A percentile compares a stretch with the other conserved stretches of the same genome.
Conservation (phyloP, 768 basidiomycete genomes). For the Amylocystis lapponica region DNA sequence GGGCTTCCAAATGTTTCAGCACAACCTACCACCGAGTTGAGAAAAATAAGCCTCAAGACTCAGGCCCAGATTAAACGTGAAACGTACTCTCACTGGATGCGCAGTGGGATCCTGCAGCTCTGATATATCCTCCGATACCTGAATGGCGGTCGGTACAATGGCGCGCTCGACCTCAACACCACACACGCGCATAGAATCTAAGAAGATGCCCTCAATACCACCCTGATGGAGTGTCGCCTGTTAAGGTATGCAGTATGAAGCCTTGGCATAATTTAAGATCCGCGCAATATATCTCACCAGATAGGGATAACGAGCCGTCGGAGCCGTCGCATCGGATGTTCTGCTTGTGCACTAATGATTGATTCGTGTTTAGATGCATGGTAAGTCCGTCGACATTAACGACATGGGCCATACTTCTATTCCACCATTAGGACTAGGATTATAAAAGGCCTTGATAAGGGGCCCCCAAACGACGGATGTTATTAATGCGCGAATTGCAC, state of each 20-base stretch:
- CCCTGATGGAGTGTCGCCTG: conserved; percentile 61
- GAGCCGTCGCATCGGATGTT: conserved; percentile 53
- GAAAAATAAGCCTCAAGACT: conserved; percentile 32
- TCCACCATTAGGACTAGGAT: conserved; percentile 52
- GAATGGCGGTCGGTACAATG: conserved; percentile 42
- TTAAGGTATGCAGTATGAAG: too few species aligned
- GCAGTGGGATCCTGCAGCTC: conserved; percentile 35
- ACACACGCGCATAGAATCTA: conserved; percentile 44
- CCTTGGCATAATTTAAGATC: too few species aligned
- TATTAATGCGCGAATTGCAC: too few species aligned
- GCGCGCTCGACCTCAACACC: conserved; percentile 49
- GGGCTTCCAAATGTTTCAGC: conserved; percentile 36
- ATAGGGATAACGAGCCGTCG: conserved; percentile 67
- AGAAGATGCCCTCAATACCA: conserved; percentile 52
- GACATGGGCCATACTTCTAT: conserved; percentile 42
- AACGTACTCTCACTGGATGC: conserved; percentile 28
- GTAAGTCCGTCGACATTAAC: background rate
- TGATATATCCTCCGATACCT: conserved; percentile 36
- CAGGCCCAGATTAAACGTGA: conserved; percentile 18
- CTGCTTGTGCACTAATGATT: conserved; percentile 50
- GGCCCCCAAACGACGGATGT: background rate
- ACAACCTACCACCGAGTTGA: conserved; percentile 36
- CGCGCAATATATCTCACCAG: too few species aligned
- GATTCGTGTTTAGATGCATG: background rate
- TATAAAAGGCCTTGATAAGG: conserved; percentile 65